Conservation (phyloP, 441 rosid genomes). For the Theobroma grandiflorum region DNA sequence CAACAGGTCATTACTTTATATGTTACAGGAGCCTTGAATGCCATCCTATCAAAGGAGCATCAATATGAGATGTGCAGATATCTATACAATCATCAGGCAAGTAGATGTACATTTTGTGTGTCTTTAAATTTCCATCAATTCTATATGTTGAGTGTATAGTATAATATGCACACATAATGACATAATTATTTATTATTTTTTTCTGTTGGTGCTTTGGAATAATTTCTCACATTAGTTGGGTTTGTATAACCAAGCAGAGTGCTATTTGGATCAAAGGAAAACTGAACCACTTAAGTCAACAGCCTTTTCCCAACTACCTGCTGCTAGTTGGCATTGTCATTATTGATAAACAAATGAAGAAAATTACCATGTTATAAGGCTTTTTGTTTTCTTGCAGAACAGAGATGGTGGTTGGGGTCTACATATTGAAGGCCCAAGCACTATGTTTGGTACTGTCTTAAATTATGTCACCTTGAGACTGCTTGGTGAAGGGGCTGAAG, state of each 20-base stretch:
- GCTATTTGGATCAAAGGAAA: constrained; percentile 2
- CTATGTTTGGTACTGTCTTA: constrained; percentile 20
- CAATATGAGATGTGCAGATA: constrained; percentile 22
- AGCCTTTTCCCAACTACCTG: neutral
- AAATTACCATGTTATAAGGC: neutral
- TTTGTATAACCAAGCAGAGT: neutral
- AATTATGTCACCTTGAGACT: constrained; percentile 14
- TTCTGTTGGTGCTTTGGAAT: neutral
- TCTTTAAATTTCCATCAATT: neutral
- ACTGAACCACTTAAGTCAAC: constrained; percentile 15
- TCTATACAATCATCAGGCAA: constrained; percentile 19
- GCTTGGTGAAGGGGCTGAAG: constrained; percentile 18
- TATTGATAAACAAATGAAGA: neutral
- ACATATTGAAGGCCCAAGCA: constrained; percentile 21
- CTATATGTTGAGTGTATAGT: neutral
- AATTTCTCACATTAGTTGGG: neutral
- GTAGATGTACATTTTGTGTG: neutral
- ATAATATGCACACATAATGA: neutral
- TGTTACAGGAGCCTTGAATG: constrained; percentile 22
- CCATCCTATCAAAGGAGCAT: constrained; percentile 16
- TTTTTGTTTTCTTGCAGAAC: constrained; percentile 5
- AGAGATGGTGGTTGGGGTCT: constrained; percentile 22
- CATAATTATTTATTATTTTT: neutral
- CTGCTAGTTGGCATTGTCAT: constrained; percentile 2
- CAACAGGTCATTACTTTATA: constrained; percentile 16